These are phyloP conservation scores for Powellomyces hirtus DNA, from an alignment of 192 early-diverging fungal species.

Conservation along the genomic window DNA sequence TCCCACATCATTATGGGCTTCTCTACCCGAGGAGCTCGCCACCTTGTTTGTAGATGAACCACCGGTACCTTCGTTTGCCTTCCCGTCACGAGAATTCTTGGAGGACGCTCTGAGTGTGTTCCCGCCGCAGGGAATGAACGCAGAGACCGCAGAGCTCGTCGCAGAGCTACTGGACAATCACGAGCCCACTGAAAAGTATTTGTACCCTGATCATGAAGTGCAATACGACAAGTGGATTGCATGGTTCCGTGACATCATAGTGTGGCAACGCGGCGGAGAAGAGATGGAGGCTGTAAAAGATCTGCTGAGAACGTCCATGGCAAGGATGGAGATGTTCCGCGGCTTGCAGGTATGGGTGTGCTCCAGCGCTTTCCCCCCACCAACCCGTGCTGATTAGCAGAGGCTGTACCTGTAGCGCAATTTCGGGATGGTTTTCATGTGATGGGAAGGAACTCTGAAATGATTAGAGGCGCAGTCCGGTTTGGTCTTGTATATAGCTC, in stretches of 20 bases:
- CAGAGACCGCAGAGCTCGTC: conserved; percentile 42
- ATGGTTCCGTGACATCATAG: conserved; percentile 38
- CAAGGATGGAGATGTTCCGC: conserved; percentile 40
- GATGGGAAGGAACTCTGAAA: too few relatives aligned
- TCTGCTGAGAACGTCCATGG: conserved; percentile 36
- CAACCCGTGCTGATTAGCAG: background rate
- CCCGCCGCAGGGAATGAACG: conserved; percentile 35
- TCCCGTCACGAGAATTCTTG: conserved; percentile 21
- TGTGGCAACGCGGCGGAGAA: conserved; percentile 35
- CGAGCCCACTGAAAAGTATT: conserved; percentile 1
- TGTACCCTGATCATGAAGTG: background rate
- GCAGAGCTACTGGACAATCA: conserved; percentile 14
- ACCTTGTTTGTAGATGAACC: background rate
- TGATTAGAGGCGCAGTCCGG: too few relatives aligned
- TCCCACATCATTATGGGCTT: background rate
- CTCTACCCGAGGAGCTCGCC: background rate
- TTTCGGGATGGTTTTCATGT: background rate
- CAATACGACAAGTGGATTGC: conserved; percentile 16
- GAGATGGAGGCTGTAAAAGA: conserved; percentile 44
- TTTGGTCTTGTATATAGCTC: background rate
- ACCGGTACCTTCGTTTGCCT: background rate
- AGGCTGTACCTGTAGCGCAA: background rate
- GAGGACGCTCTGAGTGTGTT: conserved; percentile 32
- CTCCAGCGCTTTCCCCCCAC: background rate
- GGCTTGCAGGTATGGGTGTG: conserved; percentile 23